phyloP scores from a whole-genome alignment of 2,329 filamentous ascomycete species.

The Zymoseptoria crescenta region DNA sequence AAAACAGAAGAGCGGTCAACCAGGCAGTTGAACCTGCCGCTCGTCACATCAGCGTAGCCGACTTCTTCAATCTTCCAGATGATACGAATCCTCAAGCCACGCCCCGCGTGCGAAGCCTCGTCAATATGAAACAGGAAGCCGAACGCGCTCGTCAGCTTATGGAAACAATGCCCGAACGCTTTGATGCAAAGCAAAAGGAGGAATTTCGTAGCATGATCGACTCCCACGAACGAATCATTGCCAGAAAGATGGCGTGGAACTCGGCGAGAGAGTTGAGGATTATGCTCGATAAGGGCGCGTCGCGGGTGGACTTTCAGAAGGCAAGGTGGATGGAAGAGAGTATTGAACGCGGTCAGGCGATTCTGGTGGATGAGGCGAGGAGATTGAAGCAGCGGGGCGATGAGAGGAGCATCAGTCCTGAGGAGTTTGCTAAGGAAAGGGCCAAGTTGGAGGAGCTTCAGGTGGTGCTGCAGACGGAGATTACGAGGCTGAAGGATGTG shows the following conservation, averaged over 20 bases:
- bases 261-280: constrained; percentile 19
- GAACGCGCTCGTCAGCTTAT: constrained; percentile 1
- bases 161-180: not conserved
- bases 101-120: constrained; percentile 12
- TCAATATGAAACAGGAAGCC: constrained; percentile 5
- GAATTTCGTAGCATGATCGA: constrained; percentile 6
- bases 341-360: constrained; percentile 22
- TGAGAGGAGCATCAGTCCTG: constrained; percentile 10
- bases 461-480: constrained; percentile 17
- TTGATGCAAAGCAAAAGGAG: constrained; percentile 4
- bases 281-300: constrained; percentile 23
- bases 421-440: constrained; percentile 13
- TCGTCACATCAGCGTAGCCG: constrained; percentile 15
- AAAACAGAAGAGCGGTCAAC: not conserved
- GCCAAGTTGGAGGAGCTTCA: constrained; percentile 11
- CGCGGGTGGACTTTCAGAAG: constrained; percentile 12
- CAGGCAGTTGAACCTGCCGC: constrained; percentile 9
- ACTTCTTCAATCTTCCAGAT: constrained; percentile 17
- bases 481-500: constrained; percentile 20
- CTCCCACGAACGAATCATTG: constrained; percentile 11
- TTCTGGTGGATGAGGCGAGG: constrained; percentile 18
- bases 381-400: constrained; percentile 9
- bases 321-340: constrained; percentile 22
- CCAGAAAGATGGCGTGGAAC: constrained; percentile 17
- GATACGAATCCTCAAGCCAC: constrained; percentile 1